Evolutionary conservation across 805 yeast species (phyloP), one percentile per base, ranked within the genome.

Genomic region (Wickerhamiella spandovensis): DNA sequence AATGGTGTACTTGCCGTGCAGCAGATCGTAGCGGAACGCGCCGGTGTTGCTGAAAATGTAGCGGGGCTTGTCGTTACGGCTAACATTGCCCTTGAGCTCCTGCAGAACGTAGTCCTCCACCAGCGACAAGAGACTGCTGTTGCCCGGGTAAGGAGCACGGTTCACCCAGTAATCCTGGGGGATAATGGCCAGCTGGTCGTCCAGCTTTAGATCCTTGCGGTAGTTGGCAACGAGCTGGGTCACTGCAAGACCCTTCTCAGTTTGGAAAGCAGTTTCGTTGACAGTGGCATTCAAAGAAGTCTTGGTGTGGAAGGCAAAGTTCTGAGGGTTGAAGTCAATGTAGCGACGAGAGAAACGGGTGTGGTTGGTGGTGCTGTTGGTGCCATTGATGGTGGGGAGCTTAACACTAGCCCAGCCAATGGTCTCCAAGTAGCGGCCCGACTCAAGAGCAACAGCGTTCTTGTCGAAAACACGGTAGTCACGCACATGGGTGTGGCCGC

Each of bases 381-480:
- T 58, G 22, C 54, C 55, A 6, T 54, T 35, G 39, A 35, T 35
- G 10, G n/a, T 17, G 39, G 39, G 39, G 15, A 51, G 24, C 53
- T 73, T 69, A 18, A 87, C 67, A 23, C 94, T 78, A 12, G 83
- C 65, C 74, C 88, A 90, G 0, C 97, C 97, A n/a, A 84, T 75
- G 0, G 97, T 90, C 63, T 90, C 97, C 61, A 95, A 77, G 62
- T 84, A 90, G 47, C 96, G 71, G 0, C 97, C 97, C 62, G 95
- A 84, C 67, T 90, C 95, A 15, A 90, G 65, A 0, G 82, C 96
- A 0, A 84, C 78, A 21, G 89, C 75, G 47, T 67, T 68, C 1
- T 70, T 67, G 61, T 90, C 97, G 47, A 80, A 70, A 2, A 77
- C 68, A 5, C 77, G 74, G 64, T 82, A 90, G 64, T 90, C 97